Evolutionary conservation across 2,329 filamentous ascomycete genomes (phyloP).

Genomic region (Alternaria sp.): DNA sequence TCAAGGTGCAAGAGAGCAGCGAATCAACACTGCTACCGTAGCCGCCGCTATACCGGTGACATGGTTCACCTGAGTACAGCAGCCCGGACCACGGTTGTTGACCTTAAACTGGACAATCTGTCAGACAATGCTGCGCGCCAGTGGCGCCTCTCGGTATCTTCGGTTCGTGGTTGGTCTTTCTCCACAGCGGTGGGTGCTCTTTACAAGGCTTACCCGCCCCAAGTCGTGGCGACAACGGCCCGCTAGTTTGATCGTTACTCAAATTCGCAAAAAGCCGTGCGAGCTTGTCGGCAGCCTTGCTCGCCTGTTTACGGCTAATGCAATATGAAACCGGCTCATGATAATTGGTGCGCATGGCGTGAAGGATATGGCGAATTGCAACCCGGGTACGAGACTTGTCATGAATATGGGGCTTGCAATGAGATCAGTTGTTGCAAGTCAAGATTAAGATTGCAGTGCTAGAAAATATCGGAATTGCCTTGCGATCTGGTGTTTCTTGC

Average conservation of each 20-base stretch:
- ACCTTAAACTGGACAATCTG: slow-evolving; percentile 14
- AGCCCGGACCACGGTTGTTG: slow-evolving; percentile 13
- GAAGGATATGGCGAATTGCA: slow-evolving; percentile 9
- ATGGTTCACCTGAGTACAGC: slow-evolving; percentile 15
- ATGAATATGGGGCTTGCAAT: neutral
- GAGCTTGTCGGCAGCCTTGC: slow-evolving; percentile 20
- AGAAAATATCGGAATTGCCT: neutral
- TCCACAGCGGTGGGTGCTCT: slow-evolving; percentile 15
- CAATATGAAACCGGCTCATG: slow-evolving; percentile 4
- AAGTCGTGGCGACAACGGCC: slow-evolving; percentile 32
- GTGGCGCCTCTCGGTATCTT: slow-evolving; percentile 15
- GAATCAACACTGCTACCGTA: neutral
- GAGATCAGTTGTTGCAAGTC: slow-evolving; percentile 1
- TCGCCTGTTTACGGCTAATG: slow-evolving; percentile 19
- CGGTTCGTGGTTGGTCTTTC: slow-evolving; percentile 11
- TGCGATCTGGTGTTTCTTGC: neutral
- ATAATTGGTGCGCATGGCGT: slow-evolving; percentile 12
- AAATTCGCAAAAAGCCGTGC: slow-evolving; percentile 21
- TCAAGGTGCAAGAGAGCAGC: neutral
- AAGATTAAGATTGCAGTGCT: slow-evolving; percentile 7
- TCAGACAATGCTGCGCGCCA: slow-evolving; percentile 13
- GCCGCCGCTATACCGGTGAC: slow-evolving; percentile 19
- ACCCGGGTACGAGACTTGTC: neutral
- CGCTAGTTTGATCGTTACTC: slow-evolving; percentile 32
- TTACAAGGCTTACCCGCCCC: slow-evolving; percentile 33